Conservation (phyloP, 1,139 yeast genomes). For the Scheffersomyces parashehatae region DNA sequence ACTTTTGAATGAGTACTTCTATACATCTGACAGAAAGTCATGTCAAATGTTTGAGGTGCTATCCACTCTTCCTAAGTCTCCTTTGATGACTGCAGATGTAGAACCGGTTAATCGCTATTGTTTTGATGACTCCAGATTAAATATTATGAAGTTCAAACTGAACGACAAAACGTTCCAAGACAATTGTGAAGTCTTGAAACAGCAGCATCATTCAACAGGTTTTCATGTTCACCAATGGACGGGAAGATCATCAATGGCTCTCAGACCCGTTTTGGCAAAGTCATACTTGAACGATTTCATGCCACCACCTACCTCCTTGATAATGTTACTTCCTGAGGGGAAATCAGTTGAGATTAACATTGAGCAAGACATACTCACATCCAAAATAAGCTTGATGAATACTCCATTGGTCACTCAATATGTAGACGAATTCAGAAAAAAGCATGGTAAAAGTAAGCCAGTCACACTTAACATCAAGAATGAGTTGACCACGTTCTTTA, state of each 20-base stretch:
- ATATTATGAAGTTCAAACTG: constrained; percentile 2
- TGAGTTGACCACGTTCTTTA: background rate
- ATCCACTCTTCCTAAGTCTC: constrained; percentile 11
- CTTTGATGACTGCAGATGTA: background rate
- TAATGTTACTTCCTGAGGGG: constrained; percentile 24
- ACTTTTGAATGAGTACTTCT: constrained; percentile 19
- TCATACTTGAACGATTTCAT: constrained; percentile 47
- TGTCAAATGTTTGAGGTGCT: constrained; percentile 25
- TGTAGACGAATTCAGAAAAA: background rate
- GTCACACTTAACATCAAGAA: background rate
- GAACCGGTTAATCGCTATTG: constrained; percentile 19
- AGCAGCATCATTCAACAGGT: constrained; percentile 22
- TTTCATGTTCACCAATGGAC: constrained; percentile 39
- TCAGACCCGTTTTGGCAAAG: constrained; percentile 33
- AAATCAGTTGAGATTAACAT: constrained; percentile 11
- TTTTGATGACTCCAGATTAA: constrained; percentile 27
- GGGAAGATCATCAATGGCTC: constrained; percentile 29
- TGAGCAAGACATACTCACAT: constrained; percentile 9
- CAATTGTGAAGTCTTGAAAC: constrained; percentile 7
- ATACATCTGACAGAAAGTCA: constrained; percentile 13
- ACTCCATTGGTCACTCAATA: constrained; percentile 3
- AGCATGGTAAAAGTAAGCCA: background rate
- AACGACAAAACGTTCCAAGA: constrained; percentile 2
- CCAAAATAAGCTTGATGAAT: constrained; percentile 6
- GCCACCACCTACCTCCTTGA: constrained; percentile 41